Evolutionary conservation across 345 rosid genomes (phyloP), one percentile per base, ranked within the genome.

Genomic region (Litchi chinensis): DNA sequence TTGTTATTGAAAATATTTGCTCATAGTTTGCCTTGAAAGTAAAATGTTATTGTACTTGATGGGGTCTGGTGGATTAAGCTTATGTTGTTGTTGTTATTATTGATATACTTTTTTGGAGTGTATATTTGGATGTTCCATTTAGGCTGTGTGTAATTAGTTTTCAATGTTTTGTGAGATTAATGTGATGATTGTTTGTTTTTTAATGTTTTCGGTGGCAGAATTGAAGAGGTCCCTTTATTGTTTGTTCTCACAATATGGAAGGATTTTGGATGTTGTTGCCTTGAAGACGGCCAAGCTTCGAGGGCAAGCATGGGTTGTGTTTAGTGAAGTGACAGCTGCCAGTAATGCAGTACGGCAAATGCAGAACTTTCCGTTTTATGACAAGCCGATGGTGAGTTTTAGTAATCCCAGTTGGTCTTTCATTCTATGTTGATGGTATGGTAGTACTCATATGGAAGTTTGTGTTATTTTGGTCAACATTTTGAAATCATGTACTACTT

Each of bases 231-330:
- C 97, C 81, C 93, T 97, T 56, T 97, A 94, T 82, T 88, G 90
- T 86, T 83, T 97, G 74, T 93, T 97, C 88, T 97, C 99, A 76
- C 99, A 94, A 87, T 97, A 90, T 83, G 99, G 98, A 72, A 93
- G 93, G 87, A 92, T 97, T 28, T 79, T 94, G 89, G 99, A 97
- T 90, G 98, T 97, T 76, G 95, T 97, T 75, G 95, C 98, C 76
- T 85, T 97, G 93, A 97, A 97, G 93, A 94, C 98, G 3, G 87
- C 95, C 0, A 94, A 87, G 89, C 99, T 97, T 76, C 87, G 98
- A 10, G 98, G 99, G 37, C 99, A 97, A 85, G 99, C 98, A 28
- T 97, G 99, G 99, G 93, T 97, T 70, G 91, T 87, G 26, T 97
- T 94, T 78, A 90, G 88, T 83, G 99, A 97, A 84, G 91, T 94